phyloP scores from a whole-genome alignment of 495 filamentous ascomycete genomes.

The Bryoglossum gracile region DNA sequence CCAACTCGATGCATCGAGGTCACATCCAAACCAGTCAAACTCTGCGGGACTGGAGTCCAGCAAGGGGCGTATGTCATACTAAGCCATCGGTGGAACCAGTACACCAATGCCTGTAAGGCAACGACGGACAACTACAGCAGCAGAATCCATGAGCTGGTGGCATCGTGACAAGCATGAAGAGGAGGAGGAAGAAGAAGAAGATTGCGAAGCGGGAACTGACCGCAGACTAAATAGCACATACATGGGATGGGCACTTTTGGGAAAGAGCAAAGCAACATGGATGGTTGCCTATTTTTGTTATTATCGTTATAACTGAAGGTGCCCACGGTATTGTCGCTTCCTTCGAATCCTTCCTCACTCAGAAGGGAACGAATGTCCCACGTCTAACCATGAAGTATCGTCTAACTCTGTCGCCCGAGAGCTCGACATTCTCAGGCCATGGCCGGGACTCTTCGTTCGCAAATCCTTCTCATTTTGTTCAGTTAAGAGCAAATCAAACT shows the following conservation, averaged over 20 bases:
- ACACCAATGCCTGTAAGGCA: not conserved
- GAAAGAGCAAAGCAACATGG: slow-evolving; percentile 1
- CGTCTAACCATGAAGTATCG: not conserved
- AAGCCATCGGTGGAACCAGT: too few relatives aligned
- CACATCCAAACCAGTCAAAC: too few relatives aligned
- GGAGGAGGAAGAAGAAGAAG: not conserved
- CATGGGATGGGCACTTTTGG: not conserved
- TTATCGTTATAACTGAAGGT: slow-evolving; percentile 1
- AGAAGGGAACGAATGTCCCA: slow-evolving; percentile 1
- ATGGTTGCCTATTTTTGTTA: slow-evolving; percentile 7
- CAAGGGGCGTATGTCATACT: too few relatives aligned
- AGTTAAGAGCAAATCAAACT: slow-evolving; percentile 13
- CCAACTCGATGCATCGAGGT: too few relatives aligned
- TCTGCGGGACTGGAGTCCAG: too few relatives aligned
- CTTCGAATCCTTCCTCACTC: slow-evolving; percentile 1
- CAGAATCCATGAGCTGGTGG: not conserved
- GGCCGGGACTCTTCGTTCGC: slow-evolving; percentile 10
- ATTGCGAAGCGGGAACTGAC: not conserved
- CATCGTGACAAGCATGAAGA: not conserved
- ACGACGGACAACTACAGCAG: not conserved
- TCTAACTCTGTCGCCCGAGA: slow-evolving; percentile 5
- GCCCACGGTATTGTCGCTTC: slow-evolving; percentile 7
- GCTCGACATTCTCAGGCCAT: slow-evolving; percentile 7
- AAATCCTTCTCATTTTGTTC: slow-evolving; percentile 12
- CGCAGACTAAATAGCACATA: not conserved